phyloP scores from a whole-genome alignment of 441 rosid genomes.

The Jatropha multifida region DNA sequence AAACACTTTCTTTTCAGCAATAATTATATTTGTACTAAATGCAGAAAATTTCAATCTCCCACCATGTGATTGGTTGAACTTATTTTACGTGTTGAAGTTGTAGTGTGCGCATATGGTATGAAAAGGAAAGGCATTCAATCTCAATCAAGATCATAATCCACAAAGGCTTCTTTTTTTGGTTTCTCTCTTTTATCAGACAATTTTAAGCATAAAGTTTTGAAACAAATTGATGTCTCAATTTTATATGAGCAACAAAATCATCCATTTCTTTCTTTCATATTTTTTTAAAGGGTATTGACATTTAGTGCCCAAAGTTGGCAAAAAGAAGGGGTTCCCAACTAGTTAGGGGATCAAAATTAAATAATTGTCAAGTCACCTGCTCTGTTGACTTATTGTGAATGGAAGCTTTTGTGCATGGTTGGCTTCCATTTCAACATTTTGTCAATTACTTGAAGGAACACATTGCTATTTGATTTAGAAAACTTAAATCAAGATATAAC shows the following conservation, averaged over 20 bases:
- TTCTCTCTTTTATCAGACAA: neutral
- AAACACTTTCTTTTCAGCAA: too few species aligned
- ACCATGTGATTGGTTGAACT: too few species aligned
- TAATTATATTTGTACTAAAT: too few species aligned
- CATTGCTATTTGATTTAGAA: neutral
- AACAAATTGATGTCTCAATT: too few species aligned
- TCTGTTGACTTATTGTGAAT: conserved; percentile 3
- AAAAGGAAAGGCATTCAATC: too few species aligned
- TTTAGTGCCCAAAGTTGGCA: neutral
- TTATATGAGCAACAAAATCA: too few species aligned
- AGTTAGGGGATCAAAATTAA: neutral
- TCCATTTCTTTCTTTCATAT: too few species aligned
- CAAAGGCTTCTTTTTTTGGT: neutral
- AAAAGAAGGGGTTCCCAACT: neutral
- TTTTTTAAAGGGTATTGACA: neutral
- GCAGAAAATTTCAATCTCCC: too few species aligned
- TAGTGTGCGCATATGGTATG: too few species aligned
- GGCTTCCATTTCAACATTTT: neutral
- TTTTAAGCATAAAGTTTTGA: neutral
- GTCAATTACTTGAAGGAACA: neutral
- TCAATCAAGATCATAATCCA: too few species aligned
- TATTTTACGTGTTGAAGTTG: too few species aligned
- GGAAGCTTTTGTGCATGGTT: neutral
- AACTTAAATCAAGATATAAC: neutral
- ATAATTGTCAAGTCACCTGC: neutral